Percentiles rank a stretch among this genome's conserved stretches.
phyloP scores from a whole-genome alignment of 306 rosid genomes.

The Vicia sativa region DNA sequence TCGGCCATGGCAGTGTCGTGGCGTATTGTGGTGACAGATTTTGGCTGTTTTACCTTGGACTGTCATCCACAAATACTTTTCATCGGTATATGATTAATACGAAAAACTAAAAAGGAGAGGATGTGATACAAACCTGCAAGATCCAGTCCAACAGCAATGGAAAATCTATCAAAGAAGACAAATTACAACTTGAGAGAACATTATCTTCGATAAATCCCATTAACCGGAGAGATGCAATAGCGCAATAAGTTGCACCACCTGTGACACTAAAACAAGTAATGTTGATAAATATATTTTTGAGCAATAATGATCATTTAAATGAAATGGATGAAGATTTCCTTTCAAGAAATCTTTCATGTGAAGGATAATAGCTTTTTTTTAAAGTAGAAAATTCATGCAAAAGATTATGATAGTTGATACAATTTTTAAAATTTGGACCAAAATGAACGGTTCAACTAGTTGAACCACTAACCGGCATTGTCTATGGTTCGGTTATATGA shows the following conservation, averaged over 20 bases:
- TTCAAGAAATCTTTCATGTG: slow-evolving; percentile 22
- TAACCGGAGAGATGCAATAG: slow-evolving; percentile 81
- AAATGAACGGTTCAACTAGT: neutral
- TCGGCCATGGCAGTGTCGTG: too few relatives aligned
- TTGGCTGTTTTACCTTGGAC: too few relatives aligned
- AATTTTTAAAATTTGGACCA: neutral
- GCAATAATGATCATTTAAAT: slow-evolving; percentile 33
- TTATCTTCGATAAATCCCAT: slow-evolving; percentile 87
- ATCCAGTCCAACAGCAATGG: slow-evolving; percentile 84
- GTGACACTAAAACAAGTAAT: slow-evolving; percentile 60
- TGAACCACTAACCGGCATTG: neutral
- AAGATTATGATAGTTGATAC: slow-evolving; percentile 7
- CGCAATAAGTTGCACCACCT: slow-evolving; percentile 96
- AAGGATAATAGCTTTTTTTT: neutral
- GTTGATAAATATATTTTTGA: slow-evolving; percentile 47
- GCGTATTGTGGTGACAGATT: too few relatives aligned
- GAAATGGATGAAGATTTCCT: slow-evolving; percentile 14
- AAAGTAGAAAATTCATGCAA: slow-evolving; percentile 7
- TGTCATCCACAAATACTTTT: too few relatives aligned
- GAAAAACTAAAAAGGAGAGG: too few relatives aligned
- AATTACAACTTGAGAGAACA: slow-evolving; percentile 51
- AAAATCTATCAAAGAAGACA: slow-evolving; percentile 60
- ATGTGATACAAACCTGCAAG: slow-evolving; percentile 61
- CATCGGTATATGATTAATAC: too few relatives aligned
- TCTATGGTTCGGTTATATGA: neutral